These are phyloP conservation scores for Trichophyton verrucosum DNA, from an alignment of 2,329 filamentous ascomycete species.

Conservation along the genomic window DNA sequence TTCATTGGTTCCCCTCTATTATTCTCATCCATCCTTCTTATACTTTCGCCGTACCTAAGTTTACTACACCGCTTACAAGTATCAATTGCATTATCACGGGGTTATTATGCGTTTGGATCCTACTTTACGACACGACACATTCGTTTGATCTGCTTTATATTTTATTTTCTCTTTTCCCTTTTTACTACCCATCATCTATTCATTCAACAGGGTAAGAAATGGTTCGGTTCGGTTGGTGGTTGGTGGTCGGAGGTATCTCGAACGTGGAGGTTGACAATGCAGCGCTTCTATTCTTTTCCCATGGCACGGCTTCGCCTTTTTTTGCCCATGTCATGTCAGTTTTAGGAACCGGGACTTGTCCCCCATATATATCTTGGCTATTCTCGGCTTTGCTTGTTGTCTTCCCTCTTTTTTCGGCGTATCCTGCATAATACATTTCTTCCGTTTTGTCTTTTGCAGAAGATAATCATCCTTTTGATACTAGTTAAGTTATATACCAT, in stretches of 20 bases:
- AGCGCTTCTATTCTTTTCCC: neutral
- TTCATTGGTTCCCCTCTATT: neutral
- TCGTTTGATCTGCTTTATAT: neutral
- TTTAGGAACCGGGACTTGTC: neutral
- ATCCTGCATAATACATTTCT: conserved; percentile 2
- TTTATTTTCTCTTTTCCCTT: neutral
- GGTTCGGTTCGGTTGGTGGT: neutral
- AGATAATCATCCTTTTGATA: neutral
- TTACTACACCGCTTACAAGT: neutral
- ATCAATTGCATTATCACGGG: conserved; percentile 3
- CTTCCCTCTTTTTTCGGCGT: neutral
- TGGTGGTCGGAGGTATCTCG: neutral
- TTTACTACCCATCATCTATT: neutral
- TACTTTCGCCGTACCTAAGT: neutral
- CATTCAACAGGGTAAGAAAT: neutral
- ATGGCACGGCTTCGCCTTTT: neutral
- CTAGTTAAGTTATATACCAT: neutral
- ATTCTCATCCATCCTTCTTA: neutral
- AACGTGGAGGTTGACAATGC: neutral
- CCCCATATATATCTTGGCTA: conserved; percentile 1
- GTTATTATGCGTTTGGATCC: conserved; percentile 3
- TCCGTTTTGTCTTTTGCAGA: neutral
- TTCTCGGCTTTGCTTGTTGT: neutral
- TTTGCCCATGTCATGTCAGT: neutral
- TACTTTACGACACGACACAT: neutral